Base-by-base conservation (phyloP, 2,329 filamentous ascomycete species). In the Zarea fungicola region DNA sequence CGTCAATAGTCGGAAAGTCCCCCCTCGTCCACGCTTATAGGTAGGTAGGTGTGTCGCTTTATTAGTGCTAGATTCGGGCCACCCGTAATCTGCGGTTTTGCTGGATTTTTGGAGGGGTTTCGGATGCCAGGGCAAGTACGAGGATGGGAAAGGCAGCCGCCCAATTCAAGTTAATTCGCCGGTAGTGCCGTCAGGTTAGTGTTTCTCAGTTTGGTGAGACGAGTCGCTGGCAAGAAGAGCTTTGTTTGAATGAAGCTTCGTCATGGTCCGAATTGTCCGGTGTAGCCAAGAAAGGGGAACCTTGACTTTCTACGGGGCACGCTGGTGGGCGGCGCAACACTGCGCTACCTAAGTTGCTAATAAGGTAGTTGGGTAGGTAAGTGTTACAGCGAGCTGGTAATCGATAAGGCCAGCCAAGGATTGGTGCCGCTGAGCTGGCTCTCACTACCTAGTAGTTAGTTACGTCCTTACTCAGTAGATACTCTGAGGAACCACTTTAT, bases 251-350 rank as follows among this genome's bases (percentile, higher is more conserved):
- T 13, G 26, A 13, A 13, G 11, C 4, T 16, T 37, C 42, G 22
- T 22, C 42, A 36, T 29, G 42, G 13, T 25, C 26, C 26, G 26
- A n/a, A 32, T 47, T 37, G 26, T 22, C 36, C 16, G 22, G 34
- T 42, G 40, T n/a, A 42, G 39, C 23, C 25, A 42, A 25, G 21
- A 29, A 48, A 48, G 42, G 22, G 45, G 45, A 29, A 35, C 39
- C 35, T 19, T 8, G 28, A 29, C 31, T 8, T 34, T 22, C 22
- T 36, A 26, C 31, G 31, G 14, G 21, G 23, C 23, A 8, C 22
- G 32, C 10, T 19, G n/a, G 18, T 21, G 14, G 7, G 19, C 21
- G 21, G 35, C 19, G 25, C 31, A 19, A 10, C 34, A n/a, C n/a
- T 36, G n/a, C 11, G 34, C n/a, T 19, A 18, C 34, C n/a, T n/a